Base-by-base conservation (phyloP, 345 rosid species). In the Gossypioides kirkii region DNA sequence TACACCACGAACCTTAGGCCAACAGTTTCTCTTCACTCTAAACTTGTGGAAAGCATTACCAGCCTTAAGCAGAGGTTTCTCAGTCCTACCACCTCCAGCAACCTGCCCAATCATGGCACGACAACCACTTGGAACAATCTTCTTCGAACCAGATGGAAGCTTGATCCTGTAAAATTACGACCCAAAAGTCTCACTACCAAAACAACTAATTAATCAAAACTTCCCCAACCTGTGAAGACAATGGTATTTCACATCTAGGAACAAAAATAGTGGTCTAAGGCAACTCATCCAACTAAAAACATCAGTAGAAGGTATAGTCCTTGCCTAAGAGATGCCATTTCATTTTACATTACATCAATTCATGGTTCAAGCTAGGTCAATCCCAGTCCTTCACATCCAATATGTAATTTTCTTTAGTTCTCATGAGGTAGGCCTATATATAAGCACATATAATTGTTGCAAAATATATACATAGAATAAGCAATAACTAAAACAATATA, bases 1-100 rank as follows among this genome's bases (percentile, higher is more conserved):
- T 74, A 89, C 91, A 84, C 94, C 94, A 77, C 94, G 90, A 3
- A 89, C 94, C 90, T 86, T 86, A 53, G 94, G 91, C 94, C 94
- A 89, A 82, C 89, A 83, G 86, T 89, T 89, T 79, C 94, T 86
- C 87, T 89, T 89, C 59, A 87, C 91, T 6, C 83, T 83, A 80
- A 67, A 89, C 75, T 89, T 89, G 83, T 89, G 94, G 77, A 84
- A 89, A 0, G 91, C 91, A 61, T 89, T 89, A 38, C 91, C 94
- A 1, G 94, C 94, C 85, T 89, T 89, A 0, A 89, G 80, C 74
- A 89, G 59, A 0, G 94, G 94, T 77, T 89, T 89, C 86, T 89
- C 94, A 11, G 91, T 89, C 61, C 94, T 89, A 20, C 94, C 94
- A 59, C 94, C 94, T 28, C 94, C 94, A 0, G 94, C 91, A 68